Conservation (phyloP, 2,329 filamentous ascomycete species). For the Aspergillus fructus region DNA sequence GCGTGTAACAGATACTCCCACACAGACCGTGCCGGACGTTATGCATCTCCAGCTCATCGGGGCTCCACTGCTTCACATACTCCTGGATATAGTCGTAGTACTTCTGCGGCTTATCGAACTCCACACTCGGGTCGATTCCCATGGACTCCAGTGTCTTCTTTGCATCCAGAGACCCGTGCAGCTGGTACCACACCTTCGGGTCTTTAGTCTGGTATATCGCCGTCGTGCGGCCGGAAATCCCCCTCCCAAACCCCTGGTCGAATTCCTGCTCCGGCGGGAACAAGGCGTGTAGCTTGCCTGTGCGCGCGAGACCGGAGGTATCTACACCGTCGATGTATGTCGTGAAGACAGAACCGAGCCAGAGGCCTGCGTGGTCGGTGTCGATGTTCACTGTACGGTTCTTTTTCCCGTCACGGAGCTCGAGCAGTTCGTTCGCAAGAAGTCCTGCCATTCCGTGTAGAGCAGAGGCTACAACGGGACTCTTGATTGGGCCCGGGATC, state of each 20-base stretch:
- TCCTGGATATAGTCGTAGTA: slow-evolving; percentile 28
- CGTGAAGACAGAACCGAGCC: background rate
- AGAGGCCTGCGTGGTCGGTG: background rate
- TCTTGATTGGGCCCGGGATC: background rate
- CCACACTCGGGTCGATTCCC: background rate
- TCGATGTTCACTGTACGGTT: background rate
- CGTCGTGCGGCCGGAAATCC: slow-evolving; percentile 42
- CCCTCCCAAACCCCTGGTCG: slow-evolving; percentile 11
- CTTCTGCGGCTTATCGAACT: background rate
- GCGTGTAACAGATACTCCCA: slow-evolving; percentile 39
- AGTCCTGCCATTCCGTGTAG: background rate
- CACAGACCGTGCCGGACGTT: slow-evolving; percentile 44
- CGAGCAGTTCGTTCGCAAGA: background rate
- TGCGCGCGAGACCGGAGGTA: background rate
- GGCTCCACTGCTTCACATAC: slow-evolving; percentile 32
- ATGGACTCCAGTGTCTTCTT: slow-evolving; percentile 17
- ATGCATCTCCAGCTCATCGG: slow-evolving; percentile 45
- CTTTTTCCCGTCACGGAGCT: background rate
- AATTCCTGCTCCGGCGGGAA: background rate
- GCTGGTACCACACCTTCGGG: slow-evolving; percentile 48
- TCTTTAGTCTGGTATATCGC: slow-evolving; percentile 51
- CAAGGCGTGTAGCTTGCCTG: background rate
- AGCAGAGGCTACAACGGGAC: background rate
- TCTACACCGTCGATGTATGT: background rate
- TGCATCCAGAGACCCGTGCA: slow-evolving; percentile 52